Percentiles rank a stretch among this genome's conserved stretches.
Conservation (phyloP, 2,329 filamentous ascomycete genomes). For the Venturia carpophila region DNA sequence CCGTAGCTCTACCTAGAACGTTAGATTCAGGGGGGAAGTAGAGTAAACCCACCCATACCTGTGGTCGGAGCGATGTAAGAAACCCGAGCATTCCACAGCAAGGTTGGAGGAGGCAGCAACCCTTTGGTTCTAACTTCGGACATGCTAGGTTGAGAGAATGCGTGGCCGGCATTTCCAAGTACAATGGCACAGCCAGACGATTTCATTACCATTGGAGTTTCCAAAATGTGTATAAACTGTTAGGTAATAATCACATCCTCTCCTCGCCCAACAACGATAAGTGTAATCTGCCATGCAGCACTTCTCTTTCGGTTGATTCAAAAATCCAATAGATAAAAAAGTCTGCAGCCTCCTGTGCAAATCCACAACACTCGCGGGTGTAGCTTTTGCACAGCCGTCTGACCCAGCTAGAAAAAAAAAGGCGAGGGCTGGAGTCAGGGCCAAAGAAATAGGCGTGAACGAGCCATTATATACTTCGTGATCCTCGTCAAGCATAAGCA, state of each 20-base stretch:
- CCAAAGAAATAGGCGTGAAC: background rate
- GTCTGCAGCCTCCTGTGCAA: background rate
- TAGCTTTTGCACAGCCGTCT: too few species aligned
- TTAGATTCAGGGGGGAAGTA: too few species aligned
- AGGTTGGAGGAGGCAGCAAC: too few species aligned
- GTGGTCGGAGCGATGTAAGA: too few species aligned
- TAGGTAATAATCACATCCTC: background rate
- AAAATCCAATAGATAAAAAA: background rate
- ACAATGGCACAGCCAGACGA: background rate
- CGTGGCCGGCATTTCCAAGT: background rate
- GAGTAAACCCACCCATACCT: too few species aligned
- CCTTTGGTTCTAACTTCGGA: too few species aligned
- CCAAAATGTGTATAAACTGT: background rate
- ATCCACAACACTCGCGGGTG: background rate
- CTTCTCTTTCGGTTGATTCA: background rate
- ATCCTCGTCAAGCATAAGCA: constrained; percentile 1
- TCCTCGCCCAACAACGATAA: background rate
- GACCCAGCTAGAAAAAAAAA: background rate
- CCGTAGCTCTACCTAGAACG: too few species aligned
- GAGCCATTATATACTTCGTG: constrained; percentile 1
- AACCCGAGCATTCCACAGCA: too few species aligned
- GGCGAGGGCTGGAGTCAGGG: background rate
- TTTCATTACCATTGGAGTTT: constrained; percentile 1
- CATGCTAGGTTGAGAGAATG: background rate
- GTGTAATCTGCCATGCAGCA: background rate